Evolutionary conservation across 2,329 filamentous ascomycete species (phyloP), one percentile per base, ranked within the genome.

Genomic region (Colletotrichum graminicola): DNA sequence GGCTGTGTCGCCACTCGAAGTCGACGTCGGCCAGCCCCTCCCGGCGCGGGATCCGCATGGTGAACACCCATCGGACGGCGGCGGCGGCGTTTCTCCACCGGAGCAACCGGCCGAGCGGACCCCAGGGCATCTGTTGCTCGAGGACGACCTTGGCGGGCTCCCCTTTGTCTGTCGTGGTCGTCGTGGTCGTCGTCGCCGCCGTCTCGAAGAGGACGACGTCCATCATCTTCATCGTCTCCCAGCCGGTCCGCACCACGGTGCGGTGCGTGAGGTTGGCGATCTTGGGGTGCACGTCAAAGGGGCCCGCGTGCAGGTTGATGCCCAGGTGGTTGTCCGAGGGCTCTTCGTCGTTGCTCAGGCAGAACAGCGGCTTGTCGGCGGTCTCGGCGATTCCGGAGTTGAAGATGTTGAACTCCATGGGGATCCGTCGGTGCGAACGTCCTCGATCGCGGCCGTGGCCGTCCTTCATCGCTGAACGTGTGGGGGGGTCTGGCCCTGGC

Each of bases 1-100:
- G 60, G 10, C 60, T 62, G n/a, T 62, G 60, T 2, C 60, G 47
- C 60, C 60, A 62, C 49, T 62, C 60, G 12, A 62, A 62, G 34
- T 62, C 60, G 16, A 62, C n/a, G 18, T 62, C 60, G 5, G 32
- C 34, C 34, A 11, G 6, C 41, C 11, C 43, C 18, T 39, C 32
- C 5, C 23, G 34, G 16, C 26, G 26, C 23, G 34, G 36, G 4
- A 57, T 16, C 6, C 10, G 60, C 60, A 62, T 62, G 4, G 60
- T 62, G 47, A 62, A 62, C 32, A 21, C 45, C 47, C 60, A 62
- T n/a, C 26, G 34, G 16, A 49, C 18, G 10, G 45, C 45, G 18
- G 45, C n/a, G 18, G 45, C 21, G 34, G n/a, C 36, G n/a, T 21
- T 47, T 8, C 34, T 16, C 36, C 55, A 41, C 36, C n/a, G 39